Evolutionary conservation across 2,329 filamentous ascomycete species (phyloP), one percentile per base, ranked within the genome.

Genomic region (Aschersonia sp.): DNA sequence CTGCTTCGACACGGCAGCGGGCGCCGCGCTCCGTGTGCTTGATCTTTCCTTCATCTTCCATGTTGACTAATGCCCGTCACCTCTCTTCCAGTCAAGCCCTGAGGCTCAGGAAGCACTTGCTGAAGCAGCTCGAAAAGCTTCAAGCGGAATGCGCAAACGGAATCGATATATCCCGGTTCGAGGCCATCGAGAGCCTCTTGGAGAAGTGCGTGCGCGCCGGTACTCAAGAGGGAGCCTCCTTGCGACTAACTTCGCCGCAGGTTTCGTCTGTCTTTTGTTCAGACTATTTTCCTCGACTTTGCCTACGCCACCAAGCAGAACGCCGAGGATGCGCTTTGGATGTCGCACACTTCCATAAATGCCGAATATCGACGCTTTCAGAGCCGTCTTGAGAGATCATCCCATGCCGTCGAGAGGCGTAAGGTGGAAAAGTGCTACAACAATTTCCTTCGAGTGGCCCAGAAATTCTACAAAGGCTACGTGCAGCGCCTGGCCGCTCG

Each of bases 401-500:
- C 71, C 47, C 69, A 76, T 51, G 69, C 70, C 5, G 78, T 83
- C 10, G 72, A 79, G 64, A 79, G 79, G 57, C 79, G 89, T 53
- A 92, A 88, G 64, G 70, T 90, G 46, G 83, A 86, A 61, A 89
- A 85, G 65, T 75, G 82, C 53, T 97, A 94, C 63, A 71, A 83
- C 49, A 78, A 79, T 55, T 97, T 94, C 62, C 79, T 97, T 56
- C 94, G 90, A 65, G 83, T 82, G 44, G 85, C 87, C 54, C 86
- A 92, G 64, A 79, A 80, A 57, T 96, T 94, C 63, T 97, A 97
- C 70, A 80, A 85, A 58, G 81, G 80, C 54, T 92, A 87, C 58
- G 83, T 96, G 47, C 81, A 90, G 62, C 79, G 82, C 49, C 71
- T 96, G 30, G 81, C 83, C 47, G 72, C 70, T 30, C 71, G 73